Base-by-base conservation (phyloP, 116 monocot species). In the Papilionanthe hybrid region DNA sequence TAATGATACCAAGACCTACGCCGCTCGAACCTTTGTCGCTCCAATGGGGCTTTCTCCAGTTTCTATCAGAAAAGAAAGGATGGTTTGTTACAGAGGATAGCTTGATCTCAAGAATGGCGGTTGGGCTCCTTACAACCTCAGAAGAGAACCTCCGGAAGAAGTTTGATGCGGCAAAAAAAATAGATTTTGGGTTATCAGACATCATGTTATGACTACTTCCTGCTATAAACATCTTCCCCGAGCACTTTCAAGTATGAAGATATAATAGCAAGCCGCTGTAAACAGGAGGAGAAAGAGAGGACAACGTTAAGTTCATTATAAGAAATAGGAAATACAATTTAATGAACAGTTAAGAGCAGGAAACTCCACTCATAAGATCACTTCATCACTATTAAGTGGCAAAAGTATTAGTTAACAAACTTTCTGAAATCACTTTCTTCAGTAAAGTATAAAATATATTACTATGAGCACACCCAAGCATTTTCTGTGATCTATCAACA, bases 51-150 rank as follows among this genome's bases (percentile, higher is more conserved):
- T 79, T 86, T 32, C 41, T 83, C 20, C 68, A 56, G 69, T 85
- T 85, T 43, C n/a, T 84, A 19, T 86, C 84, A 20, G 82, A 47
- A 32, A 90, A 86, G 75, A 86, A 81, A 25, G 88, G 82, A 77
- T 81, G 83, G 9, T 23, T 78, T n/a, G 79, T 60, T 43, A 81
- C 47, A 6, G 89, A 81, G 75, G 84, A 86, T 69, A 72, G 77
- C 41, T 83, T 89, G 57, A 82, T 82, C 71, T 93, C 91, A 13
- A 89, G 84, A 30, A 85, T 87, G 37, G 91, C 91, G 32, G 94
- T 94, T 30, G 94, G 89, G 74, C 91, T 93, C 85, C 88, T 85
- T 41, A 74, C 42, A 37, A 60, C 67, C 55, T 85, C 83, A 60
- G 66, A 17, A 22, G 87, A 77, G 55, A 80, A 69, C 20, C 84